These are phyloP conservation scores for Ophiostoma montium DNA, from an alignment of 2,329 filamentous ascomycete genomes.

Conservation along the genomic window DNA sequence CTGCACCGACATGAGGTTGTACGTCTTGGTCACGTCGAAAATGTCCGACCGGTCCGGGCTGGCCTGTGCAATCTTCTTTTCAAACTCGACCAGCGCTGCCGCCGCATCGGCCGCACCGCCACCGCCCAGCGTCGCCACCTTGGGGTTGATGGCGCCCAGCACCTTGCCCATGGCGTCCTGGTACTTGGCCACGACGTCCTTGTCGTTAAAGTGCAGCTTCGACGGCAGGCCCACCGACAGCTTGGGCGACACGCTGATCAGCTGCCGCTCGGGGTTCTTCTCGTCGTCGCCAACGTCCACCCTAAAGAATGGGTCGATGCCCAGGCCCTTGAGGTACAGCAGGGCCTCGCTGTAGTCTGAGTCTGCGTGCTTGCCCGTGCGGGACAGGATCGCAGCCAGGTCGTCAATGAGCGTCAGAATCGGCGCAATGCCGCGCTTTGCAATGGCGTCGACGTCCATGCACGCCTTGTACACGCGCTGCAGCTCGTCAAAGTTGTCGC, in stretches of 20 bases:
- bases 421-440: conserved; percentile 39
- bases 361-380: neutral
- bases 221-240: conserved; percentile 44
- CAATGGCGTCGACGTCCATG: conserved; percentile 44
- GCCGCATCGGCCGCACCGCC: conserved; percentile 21
- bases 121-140: conserved; percentile 14
- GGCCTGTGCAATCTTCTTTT: conserved; percentile 7
- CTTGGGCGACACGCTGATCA: conserved; percentile 28
- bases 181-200: conserved; percentile 37
- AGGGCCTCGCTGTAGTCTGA: conserved; percentile 32
- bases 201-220: conserved; percentile 45
- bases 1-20: conserved; percentile 46
- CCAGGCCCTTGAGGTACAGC: conserved; percentile 30
- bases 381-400: conserved; percentile 18
- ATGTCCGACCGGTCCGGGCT: conserved; percentile 10
- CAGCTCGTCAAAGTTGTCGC: conserved; percentile 52
- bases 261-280: conserved; percentile 23
- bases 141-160: conserved; percentile 20
- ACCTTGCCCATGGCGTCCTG: conserved; percentile 28
- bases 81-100: conserved; percentile 14
- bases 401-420: conserved; percentile 40
- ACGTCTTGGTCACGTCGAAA: conserved; percentile 33
- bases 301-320: conserved; percentile 25
- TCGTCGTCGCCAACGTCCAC: conserved; percentile 28
- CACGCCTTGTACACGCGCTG: conserved; percentile 52